Evolutionary conservation across 768 basidiomycete species (phyloP), one percentile per base, ranked within the genome.

Genomic region (Suillus placidus): DNA sequence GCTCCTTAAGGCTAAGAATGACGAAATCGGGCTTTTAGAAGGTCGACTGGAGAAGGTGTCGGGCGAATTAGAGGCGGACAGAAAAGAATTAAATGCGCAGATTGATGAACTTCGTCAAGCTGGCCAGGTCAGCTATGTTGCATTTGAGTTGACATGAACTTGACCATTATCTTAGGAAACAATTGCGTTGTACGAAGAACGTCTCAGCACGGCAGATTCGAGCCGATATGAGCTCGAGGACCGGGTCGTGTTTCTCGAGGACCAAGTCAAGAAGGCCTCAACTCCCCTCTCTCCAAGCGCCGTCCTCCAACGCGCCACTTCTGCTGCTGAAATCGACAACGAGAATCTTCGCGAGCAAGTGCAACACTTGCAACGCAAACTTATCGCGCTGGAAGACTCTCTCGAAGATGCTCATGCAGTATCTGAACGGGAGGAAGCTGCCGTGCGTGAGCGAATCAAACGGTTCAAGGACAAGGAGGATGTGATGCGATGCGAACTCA

Each of bases 141-240:
- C 37, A 13, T 60, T 47, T 58, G 23, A 64, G 52, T 63, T 55
- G 23, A 69, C 34, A 18, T 63, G 14, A 26, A 16, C 13, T 26
- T 60, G 61, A 64, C 70, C 26, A 62, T 64, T 61, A 57, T 57
- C 32, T 34, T 72, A 95, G 93, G 94, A 95, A 87, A 94, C 95
- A 0, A 97, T 97, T 66, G 93, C 93, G 23, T 83, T 97, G 13
- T 98, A 99, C 73, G 97, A 99, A 79, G 94, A 95, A 73, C 87
- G 90, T 43, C 81, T 97, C 6, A 90, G 86, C 64, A 82, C 82
- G 2, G 84, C 87, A 26, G 92, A 95, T 70, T 80, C 81, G 16
- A 84, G 86, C 68, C 86, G 90, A 54, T 93, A 93, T 70, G 94
- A 96, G 70, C 81, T 92, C 66, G 93, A 96, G 71, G 84, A 87